Evolutionary conservation across 2,329 filamentous ascomycete species (phyloP), one percentile per base, ranked within the genome.

Genomic region (Stagonosporopsis rhizophila): DNA sequence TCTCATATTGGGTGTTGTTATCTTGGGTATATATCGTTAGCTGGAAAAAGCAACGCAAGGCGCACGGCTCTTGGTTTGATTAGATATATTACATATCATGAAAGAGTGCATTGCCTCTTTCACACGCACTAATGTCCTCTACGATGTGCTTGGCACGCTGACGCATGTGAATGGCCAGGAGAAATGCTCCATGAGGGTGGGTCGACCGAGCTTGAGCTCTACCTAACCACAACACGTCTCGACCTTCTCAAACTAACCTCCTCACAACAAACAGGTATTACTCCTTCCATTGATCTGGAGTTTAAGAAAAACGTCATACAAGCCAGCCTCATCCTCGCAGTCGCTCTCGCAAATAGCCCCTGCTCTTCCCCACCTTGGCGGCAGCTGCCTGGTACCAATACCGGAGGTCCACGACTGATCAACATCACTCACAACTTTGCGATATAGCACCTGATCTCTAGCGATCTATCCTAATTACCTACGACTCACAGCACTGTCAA

Each of bases 21-120:
- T 52, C 19, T 51, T 44, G 23, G 52, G 44, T 58, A 46, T 60
- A 58, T 51, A 55, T 51, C 56, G 47, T 51, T 55, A 56, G 62
- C 57, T 67, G 49, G 65, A 38, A 67, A 69, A 69, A 65, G 65
- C 63, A 65, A 59, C 55, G 42, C 38, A 46, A 49, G 53, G 53
- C 53, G 59, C 40, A 46, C 37, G 57, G 58, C 56, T 62, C 57
- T 60, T 32, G 48, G 58, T n/a, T 47, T 57, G 49, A 41, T 38
- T 19, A 54, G 55, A 51, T 49, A 61, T 57, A 64, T 61, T 42
- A 61, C 20, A n/a, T 37, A 12, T 30, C 22, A 23, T 17, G 25
- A 14, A 32, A 38, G 14, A 47, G 39, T 44, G 23, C 32, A 47
- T 11, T 11, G 7, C 28, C 42, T 30, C 37, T 30, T 32, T 14